Evolutionary conservation across 805 yeast species (phyloP).

Genomic region (Yamadazyma nakazawae): DNA sequence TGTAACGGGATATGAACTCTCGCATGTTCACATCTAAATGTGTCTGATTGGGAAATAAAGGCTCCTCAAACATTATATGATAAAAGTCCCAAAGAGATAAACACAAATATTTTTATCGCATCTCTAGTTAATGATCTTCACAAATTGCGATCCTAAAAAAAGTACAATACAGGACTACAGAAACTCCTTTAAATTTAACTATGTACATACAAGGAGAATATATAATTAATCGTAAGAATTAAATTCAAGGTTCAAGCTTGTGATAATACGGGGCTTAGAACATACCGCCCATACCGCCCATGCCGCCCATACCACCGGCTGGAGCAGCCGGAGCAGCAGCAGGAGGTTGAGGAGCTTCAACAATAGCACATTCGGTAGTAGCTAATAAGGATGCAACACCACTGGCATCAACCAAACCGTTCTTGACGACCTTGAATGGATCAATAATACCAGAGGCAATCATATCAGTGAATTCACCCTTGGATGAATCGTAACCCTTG

Average conservation of each 20-base stretch:
- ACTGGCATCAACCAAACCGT: conserved; percentile 92
- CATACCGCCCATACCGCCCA: conserved; percentile 30
- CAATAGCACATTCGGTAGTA: conserved; percentile 97
- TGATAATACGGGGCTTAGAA: conserved; percentile 7
- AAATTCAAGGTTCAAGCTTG: background rate
- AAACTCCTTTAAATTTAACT: conserved; percentile 3
- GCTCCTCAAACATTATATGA: conserved; percentile 7
- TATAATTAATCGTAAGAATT: conserved; percentile 1
- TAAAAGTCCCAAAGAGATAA: background rate
- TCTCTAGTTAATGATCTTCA: conserved; percentile 12
- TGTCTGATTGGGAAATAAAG: background rate
- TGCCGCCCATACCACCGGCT: conserved; percentile 42
- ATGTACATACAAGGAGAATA: conserved; percentile 7
- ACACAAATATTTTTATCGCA: conserved; percentile 1
- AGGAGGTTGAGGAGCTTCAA: conserved; percentile 86
- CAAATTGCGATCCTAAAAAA: background rate
- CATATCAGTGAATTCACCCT: conserved; percentile 94
- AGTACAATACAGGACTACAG: background rate
- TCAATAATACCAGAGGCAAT: conserved; percentile 95
- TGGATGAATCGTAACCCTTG: conserved; percentile 86
- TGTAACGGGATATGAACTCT: background rate
- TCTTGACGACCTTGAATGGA: conserved; percentile 96
- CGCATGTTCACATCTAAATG: background rate
- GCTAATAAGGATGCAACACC: conserved; percentile 97
- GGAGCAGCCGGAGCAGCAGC: conserved; percentile 50